Conservation (phyloP, 805 yeast genomes). For the Ogataea haglerorum region DNA sequence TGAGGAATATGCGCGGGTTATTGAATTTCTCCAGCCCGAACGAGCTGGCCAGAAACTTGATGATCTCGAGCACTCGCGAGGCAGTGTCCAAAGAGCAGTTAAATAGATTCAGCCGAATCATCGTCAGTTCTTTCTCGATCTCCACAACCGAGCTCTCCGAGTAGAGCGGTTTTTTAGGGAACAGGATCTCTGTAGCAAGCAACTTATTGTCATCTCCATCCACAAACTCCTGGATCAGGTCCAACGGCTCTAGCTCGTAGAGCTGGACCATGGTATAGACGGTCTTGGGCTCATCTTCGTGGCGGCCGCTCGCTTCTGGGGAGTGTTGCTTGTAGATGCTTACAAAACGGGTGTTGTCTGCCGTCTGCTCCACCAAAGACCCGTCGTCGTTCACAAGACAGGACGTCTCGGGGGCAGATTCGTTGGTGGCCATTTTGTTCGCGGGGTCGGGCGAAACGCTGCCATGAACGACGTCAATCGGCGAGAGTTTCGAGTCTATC, state of each 20-base stretch:
- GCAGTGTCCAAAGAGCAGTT: conserved; percentile 20
- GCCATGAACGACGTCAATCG: conserved; percentile 18
- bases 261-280: conserved; percentile 18
- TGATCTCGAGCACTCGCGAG: conserved; percentile 29
- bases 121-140: conserved; percentile 21
- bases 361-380: not conserved
- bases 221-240: conserved; percentile 13
- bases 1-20: conserved; percentile 38
- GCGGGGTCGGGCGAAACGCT: conserved; percentile 12
- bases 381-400: not conserved
- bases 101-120: conserved; percentile 20
- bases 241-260: conserved; percentile 17
- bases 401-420: not conserved
- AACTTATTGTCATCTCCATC: conserved; percentile 19
- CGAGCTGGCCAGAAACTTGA: conserved; percentile 35
- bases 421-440: not conserved
- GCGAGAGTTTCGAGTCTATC: conserved; percentile 17
- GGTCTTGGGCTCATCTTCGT: conserved; percentile 1
- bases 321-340: not conserved
- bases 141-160: conserved; percentile 8
- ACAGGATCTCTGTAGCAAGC: conserved; percentile 20
- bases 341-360: not conserved
- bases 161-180: conserved; percentile 15
- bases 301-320: not conserved
- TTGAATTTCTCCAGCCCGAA: conserved; percentile 28